Base-by-base conservation (phyloP, 2,329 filamentous ascomycete genomes). In the Alternaria triticimaculans region DNA sequence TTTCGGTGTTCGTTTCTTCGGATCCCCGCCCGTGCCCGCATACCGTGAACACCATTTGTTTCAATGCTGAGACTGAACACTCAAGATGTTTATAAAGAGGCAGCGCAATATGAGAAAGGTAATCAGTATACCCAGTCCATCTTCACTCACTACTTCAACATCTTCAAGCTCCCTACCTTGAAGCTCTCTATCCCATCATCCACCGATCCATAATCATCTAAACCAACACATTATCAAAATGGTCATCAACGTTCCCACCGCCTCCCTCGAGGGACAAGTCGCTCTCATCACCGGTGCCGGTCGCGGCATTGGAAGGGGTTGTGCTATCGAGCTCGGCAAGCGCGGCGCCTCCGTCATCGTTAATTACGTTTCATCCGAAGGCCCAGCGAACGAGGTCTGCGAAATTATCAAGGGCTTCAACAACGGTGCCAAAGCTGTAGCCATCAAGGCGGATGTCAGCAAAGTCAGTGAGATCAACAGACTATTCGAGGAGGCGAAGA, bases 291-390 rank as follows among this genome's bases (percentile, higher is more conserved):
- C 89, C 15, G 89, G 80, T 44, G 78, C 87, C 53, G 88, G 88
- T 56, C 88, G 89, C 37, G 90, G 90, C 60, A 92, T 92, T 72
- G 89, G 89, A 43, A 82, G 84, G 56, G 88, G 88, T 57, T 90
- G 90, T 57, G 89, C 89, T 67, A 83, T 90, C 58, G 89, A 91
- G 80, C 87, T 92, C 44, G 89, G 86, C 76, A 84, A 86, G 75
- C 88, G 88, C 67, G 89, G 89, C 44, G 87, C 87, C 72, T 87
- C 84, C 59, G 84, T 92, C 56, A 84, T 91, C 25, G 85, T 92
- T 76, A 92, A 92, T 81, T 86, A 88, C 71, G 88, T 88, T 67
- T 84, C 85, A 67, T 85, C 85, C 74, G 81, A 83, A 67, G 77
- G 79, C 43, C 78, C 82, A 25, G 84, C 84, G 45, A 81, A 85